Conservation (phyloP, 495 filamentous ascomycete genomes). For the Glarea lozoyensis region DNA sequence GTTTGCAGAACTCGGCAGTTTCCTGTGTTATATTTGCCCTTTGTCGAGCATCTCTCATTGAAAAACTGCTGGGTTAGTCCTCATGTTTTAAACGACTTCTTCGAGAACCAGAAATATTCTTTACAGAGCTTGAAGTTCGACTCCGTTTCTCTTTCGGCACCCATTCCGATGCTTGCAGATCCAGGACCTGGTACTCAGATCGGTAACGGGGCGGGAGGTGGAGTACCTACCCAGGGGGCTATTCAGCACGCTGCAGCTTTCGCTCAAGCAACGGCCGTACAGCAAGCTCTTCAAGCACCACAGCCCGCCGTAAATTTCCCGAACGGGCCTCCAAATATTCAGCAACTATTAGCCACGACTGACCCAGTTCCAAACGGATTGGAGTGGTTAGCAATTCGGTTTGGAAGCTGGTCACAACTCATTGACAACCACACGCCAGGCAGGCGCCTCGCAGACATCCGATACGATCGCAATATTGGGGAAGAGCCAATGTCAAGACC, state of each 20-base stretch:
- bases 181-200: neutral
- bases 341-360: no score
- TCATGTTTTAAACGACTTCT: conserved; percentile 26
- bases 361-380: no score
- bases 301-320: no score
- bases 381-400: no score
- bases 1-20: conserved; percentile 25
- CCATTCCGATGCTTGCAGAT: conserved; percentile 8
- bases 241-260: neutral
- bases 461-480: conserved; percentile 15
- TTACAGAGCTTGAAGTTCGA: conserved; percentile 31
- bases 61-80: conserved; percentile 47
- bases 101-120: conserved; percentile 8
- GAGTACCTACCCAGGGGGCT: conserved; percentile 1
- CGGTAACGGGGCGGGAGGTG: conserved; percentile 6
- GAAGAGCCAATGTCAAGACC: conserved; percentile 3
- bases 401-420: no score
- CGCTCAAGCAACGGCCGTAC: no score
- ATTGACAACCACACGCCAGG: conserved; percentile 32
- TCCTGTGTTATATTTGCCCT: conserved; percentile 25
- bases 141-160: conserved; percentile 35
- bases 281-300: no score
- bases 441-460: conserved; percentile 18
- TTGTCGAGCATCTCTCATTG: conserved; percentile 44
- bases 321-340: no score